phyloP scores from a whole-genome alignment of 1,284 basidiomycete genomes.

The Athelia sp. region DNA sequence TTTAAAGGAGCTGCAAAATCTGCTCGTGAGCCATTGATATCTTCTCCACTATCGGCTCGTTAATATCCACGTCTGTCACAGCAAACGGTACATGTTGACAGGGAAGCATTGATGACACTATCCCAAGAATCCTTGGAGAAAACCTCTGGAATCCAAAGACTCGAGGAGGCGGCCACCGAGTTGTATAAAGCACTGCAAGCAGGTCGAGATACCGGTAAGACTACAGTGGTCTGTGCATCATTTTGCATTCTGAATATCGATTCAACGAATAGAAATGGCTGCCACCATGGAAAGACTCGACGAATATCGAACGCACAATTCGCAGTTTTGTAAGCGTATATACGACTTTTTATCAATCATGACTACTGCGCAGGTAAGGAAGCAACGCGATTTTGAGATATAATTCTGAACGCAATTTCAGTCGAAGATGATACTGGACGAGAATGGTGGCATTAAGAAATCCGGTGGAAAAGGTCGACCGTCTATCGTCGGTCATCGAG shows the following conservation, averaged over 20 bases:
- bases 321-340: slow-evolving; percentile 88
- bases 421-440: slow-evolving; percentile 64
- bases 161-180: slow-evolving; percentile 82
- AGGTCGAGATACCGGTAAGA: slow-evolving; percentile 76
- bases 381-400: background rate
- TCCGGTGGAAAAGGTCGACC: slow-evolving; percentile 37
- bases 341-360: slow-evolving; percentile 88
- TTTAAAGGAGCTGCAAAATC: slow-evolving; percentile 76
- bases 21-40: slow-evolving; percentile 54
- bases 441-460: slow-evolving; percentile 49
- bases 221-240: slow-evolving; percentile 1
- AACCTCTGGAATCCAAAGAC: slow-evolving; percentile 63
- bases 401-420: slow-evolving; percentile 22
- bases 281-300: slow-evolving; percentile 89
- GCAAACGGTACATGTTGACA: slow-evolving; percentile 92
- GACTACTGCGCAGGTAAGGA: slow-evolving; percentile 75
- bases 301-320: slow-evolving; percentile 85
- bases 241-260: slow-evolving; percentile 2
- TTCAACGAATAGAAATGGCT: slow-evolving; percentile 69
- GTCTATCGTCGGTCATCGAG: slow-evolving; percentile 56
- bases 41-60: slow-evolving; percentile 2
- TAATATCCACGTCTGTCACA: slow-evolving; percentile 26
- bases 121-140: slow-evolving; percentile 86
- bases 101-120: slow-evolving; percentile 69
- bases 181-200: slow-evolving; percentile 96